These are phyloP conservation scores for Backusella liffmaniae DNA, from an alignment of 192 early-diverging fungal species.

Conservation along the genomic window DNA sequence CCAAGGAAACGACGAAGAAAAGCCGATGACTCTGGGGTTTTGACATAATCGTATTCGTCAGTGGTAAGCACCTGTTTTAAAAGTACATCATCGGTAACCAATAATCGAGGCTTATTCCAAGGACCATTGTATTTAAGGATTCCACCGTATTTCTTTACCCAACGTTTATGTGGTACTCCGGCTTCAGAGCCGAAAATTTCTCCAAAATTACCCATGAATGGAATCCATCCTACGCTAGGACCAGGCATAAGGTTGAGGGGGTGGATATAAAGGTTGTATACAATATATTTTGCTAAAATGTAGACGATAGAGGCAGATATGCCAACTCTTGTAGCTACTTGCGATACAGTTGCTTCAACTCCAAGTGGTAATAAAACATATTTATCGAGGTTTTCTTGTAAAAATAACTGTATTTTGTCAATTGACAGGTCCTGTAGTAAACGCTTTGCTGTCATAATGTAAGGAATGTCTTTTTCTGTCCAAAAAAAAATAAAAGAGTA, in stretches of 20 bases:
- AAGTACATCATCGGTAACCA: conserved; percentile 48
- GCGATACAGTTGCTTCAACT: neutral
- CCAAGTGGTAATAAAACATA: conserved; percentile 7
- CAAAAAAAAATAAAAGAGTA: neutral
- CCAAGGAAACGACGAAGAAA: conserved; percentile 42
- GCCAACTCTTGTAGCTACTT: conserved; percentile 12
- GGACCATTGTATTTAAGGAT: conserved; percentile 47
- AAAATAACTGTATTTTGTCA: neutral
- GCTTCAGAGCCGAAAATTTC: conserved; percentile 46
- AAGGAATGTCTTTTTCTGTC: neutral
- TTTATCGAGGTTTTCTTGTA: conserved; percentile 5
- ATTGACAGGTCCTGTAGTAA: neutral
- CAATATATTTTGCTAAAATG: conserved; percentile 37
- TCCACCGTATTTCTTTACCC: conserved; percentile 52
- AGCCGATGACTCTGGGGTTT: conserved; percentile 26
- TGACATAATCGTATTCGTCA: conserved; percentile 46
- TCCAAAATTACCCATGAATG: conserved; percentile 42
- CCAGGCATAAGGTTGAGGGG: conserved; percentile 49
- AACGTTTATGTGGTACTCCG: conserved; percentile 40
- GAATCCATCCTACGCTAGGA: conserved; percentile 42
- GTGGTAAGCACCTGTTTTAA: conserved; percentile 45
- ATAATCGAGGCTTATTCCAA: conserved; percentile 37
- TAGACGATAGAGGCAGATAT: conserved; percentile 16
- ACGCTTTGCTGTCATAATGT: neutral
- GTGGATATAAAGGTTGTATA: conserved; percentile 39